phyloP scores from a whole-genome alignment of 2,329 filamentous ascomycete genomes.

The Xylaria sp. region DNA sequence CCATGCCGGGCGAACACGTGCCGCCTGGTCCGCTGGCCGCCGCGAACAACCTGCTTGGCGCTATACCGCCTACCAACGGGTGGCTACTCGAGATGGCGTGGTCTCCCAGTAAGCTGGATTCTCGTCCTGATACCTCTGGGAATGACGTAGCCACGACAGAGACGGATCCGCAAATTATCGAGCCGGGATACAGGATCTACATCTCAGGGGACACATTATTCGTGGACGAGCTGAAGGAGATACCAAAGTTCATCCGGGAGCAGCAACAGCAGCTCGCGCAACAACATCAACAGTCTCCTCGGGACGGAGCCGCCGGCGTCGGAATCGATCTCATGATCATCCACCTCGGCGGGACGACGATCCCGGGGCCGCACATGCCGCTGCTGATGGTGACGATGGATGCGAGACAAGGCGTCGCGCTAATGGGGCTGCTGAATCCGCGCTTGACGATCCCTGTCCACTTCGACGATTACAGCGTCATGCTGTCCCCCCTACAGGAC shows the following conservation, averaged over 20 bases:
- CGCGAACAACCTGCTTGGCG: slow-evolving; percentile 53
- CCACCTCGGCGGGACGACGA: slow-evolving; percentile 73
- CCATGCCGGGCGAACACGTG: slow-evolving; percentile 73
- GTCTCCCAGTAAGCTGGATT: too few relatives aligned
- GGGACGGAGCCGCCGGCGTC: not conserved
- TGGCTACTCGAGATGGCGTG: slow-evolving; percentile 73
- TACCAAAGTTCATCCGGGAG: slow-evolving; percentile 59
- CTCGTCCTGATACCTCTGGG: too few relatives aligned
- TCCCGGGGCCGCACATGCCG: slow-evolving; percentile 67
- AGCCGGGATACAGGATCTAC: slow-evolving; percentile 68
- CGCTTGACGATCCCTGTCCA: slow-evolving; percentile 72
- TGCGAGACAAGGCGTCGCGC: slow-evolving; percentile 67
- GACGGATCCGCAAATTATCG: slow-evolving; percentile 47
- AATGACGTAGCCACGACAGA: not conserved
- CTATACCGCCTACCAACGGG: slow-evolving; percentile 72
- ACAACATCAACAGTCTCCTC: not conserved
- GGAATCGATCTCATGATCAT: slow-evolving; percentile 73
- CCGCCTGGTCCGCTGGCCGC: slow-evolving; percentile 52
- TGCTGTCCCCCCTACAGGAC: slow-evolving; percentile 67
- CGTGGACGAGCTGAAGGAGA: slow-evolving; percentile 69
- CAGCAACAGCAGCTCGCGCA: slow-evolving; percentile 27
- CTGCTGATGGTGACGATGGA: slow-evolving; percentile 77
- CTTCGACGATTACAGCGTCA: slow-evolving; percentile 72
- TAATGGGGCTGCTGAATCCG: slow-evolving; percentile 68
- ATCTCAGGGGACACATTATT: slow-evolving; percentile 74